These are phyloP conservation scores for Tetradesmus obliquus DNA, from an alignment of 139 green algal species.

Conservation along the genomic window DNA sequence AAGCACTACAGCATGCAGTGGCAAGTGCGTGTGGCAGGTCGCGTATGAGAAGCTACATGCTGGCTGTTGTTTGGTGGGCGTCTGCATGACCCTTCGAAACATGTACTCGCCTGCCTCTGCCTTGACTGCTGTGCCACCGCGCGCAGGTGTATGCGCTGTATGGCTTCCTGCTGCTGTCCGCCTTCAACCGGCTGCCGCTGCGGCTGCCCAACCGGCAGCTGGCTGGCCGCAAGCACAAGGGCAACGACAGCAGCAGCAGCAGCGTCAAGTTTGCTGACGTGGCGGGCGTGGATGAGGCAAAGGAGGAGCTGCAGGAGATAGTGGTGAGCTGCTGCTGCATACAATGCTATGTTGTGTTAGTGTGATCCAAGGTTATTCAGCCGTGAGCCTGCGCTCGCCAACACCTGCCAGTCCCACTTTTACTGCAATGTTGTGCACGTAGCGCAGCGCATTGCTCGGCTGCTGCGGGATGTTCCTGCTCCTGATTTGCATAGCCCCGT, in stretches of 20 bases:
- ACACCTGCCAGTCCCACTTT: too few relatives aligned
- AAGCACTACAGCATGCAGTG: not conserved
- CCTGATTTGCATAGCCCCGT: too few relatives aligned
- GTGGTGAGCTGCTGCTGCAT: constrained; percentile 64
- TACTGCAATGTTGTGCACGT: too few relatives aligned
- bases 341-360: not conserved
- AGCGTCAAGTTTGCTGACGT: constrained; percentile 87
- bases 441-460: too few relatives aligned
- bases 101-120: not conserved
- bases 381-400: too few relatives aligned
- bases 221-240: constrained; percentile 51
- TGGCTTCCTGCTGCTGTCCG: constrained; percentile 68
- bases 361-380: too few relatives aligned
- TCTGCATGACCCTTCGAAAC: not conserved
- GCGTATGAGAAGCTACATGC: not conserved
- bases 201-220: constrained; percentile 63
- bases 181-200: constrained; percentile 77
- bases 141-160: constrained; percentile 76
- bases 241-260: constrained; percentile 30
- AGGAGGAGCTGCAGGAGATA: constrained; percentile 92
- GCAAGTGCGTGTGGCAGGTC: too few relatives aligned
- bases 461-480: too few relatives aligned
- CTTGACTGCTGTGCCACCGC: not conserved
- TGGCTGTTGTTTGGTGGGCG: not conserved
- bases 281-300: constrained; percentile 90